A percentile compares a stretch with the other conserved stretches of the same genome.
Evolutionary conservation across 1,284 basidiomycete species (phyloP).

Genomic region (Caloboletus firmus): DNA sequence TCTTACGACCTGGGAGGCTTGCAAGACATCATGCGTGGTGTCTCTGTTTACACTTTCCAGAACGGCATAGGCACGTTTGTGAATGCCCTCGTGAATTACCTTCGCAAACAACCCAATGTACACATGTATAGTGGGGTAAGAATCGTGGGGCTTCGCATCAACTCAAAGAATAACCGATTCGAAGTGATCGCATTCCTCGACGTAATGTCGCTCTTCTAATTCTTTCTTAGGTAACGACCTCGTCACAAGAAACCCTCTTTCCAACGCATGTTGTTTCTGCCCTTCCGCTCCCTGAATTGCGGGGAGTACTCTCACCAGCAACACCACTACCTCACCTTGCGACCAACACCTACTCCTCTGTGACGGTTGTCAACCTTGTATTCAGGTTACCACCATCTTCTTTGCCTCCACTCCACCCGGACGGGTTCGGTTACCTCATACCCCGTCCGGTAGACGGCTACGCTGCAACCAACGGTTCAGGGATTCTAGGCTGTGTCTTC

Average conservation of each 20-base stretch:
- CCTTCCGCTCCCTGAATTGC: slow-evolving; percentile 70
- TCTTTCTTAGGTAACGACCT: slow-evolving; percentile 43
- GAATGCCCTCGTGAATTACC: slow-evolving; percentile 49
- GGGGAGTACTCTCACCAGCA: slow-evolving; percentile 47
- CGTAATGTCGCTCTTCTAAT: slow-evolving; percentile 11
- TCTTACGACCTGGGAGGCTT: slow-evolving; percentile 56
- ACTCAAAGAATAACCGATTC: slow-evolving; percentile 38
- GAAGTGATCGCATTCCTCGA: slow-evolving; percentile 41
- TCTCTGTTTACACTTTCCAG: slow-evolving; percentile 78
- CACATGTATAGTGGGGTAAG: slow-evolving; percentile 49
- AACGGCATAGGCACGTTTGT: slow-evolving; percentile 78
- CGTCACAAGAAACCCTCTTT: slow-evolving; percentile 39
- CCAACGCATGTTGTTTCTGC: slow-evolving; percentile 66
- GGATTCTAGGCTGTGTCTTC: slow-evolving; percentile 81
- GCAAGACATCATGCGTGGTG: slow-evolving; percentile 51
- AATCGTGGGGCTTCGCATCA: slow-evolving; percentile 40
- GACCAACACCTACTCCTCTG: slow-evolving; percentile 61
- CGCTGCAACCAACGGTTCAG: slow-evolving; percentile 41
- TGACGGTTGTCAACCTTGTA: slow-evolving; percentile 74
- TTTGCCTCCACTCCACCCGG: slow-evolving; percentile 58
- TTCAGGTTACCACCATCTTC: slow-evolving; percentile 53
- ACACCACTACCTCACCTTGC: slow-evolving; percentile 48
- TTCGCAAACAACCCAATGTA: slow-evolving; percentile 57
- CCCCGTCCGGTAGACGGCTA: slow-evolving; percentile 67
- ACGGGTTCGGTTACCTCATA: slow-evolving; percentile 93